Evolutionary conservation across 2,329 filamentous ascomycete species (phyloP).

Genomic region (Amesomyces nigricolor): DNA sequence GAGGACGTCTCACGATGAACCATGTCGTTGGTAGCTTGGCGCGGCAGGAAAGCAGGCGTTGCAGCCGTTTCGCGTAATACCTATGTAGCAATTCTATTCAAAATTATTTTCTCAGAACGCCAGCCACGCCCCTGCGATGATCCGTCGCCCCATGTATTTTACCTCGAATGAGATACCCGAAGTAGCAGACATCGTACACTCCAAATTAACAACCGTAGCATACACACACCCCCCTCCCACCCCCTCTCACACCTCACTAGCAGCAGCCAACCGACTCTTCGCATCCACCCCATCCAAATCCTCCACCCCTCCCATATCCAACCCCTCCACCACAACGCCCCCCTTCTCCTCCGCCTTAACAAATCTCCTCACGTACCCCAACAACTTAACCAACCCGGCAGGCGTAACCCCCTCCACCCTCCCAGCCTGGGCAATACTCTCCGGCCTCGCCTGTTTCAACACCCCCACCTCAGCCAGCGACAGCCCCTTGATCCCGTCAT

Average conservation of each 20-base stretch:
- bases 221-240: background rate
- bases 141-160: no score
- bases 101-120: background rate
- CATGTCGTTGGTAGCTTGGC: no score
- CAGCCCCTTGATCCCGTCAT: slow-evolving; percentile 65
- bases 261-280: slow-evolving; percentile 34
- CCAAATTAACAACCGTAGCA: background rate
- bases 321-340: slow-evolving; percentile 8
- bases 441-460: slow-evolving; percentile 65
- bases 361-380: slow-evolving; percentile 49
- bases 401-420: slow-evolving; percentile 75
- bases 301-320: slow-evolving; percentile 16
- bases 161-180: background rate
- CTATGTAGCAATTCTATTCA: background rate
- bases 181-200: background rate
- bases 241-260: slow-evolving; percentile 22
- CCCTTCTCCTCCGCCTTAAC: background rate
- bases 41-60: background rate
- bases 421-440: slow-evolving; percentile 82
- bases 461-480: slow-evolving; percentile 72
- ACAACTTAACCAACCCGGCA: slow-evolving; percentile 52
- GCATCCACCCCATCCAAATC: slow-evolving; percentile 39
- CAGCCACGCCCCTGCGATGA: background rate
- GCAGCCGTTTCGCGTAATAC: background rate
- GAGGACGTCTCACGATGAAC: no score